These are phyloP conservation scores for Fagopyrum esculentum DNA, from an alignment of 148 eudicot genomes.

Conservation along the genomic window DNA sequence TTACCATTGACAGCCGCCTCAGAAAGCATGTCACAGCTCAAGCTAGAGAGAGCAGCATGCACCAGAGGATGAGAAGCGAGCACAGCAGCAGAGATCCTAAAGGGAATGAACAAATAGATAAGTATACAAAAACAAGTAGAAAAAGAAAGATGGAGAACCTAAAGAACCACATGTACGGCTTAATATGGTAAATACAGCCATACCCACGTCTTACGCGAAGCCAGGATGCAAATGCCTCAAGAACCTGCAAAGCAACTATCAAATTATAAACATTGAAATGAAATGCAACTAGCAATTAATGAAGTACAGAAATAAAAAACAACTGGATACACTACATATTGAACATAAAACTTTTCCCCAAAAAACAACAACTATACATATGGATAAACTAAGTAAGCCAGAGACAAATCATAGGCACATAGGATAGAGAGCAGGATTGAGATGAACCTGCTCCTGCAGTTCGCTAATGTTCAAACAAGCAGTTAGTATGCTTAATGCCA, in stretches of 20 bases:
- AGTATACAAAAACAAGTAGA: slow-evolving; percentile 4
- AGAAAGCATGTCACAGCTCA: slow-evolving; percentile 65
- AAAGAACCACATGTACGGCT: not conserved
- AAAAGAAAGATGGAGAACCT: not conserved
- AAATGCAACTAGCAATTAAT: not conserved
- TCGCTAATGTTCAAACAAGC: slow-evolving; percentile 75
- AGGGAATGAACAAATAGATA: slow-evolving; percentile 18
- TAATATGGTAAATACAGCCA: slow-evolving; percentile 5
- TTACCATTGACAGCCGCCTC: slow-evolving; percentile 97
- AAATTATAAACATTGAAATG: slow-evolving; percentile 8
- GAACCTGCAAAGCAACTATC: slow-evolving; percentile 51
- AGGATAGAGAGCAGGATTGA: slow-evolving; percentile 7
- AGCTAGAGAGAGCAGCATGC: slow-evolving; percentile 77
- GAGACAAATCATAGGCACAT: not conserved
- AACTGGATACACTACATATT: not conserved
- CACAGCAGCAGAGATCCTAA: slow-evolving; percentile 75
- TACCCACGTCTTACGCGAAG: slow-evolving; percentile 91
- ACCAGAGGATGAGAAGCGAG: slow-evolving; percentile 92
- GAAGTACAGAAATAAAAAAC: not conserved
- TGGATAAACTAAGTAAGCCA: not conserved
- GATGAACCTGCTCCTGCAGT: slow-evolving; percentile 80
- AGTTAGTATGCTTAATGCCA: slow-evolving; percentile 68
- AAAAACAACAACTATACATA: no score
- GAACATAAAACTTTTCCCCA: not conserved
- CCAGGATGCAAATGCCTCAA: slow-evolving; percentile 99